Base-by-base conservation (phyloP, 768 basidiomycete species). In the Chalciporus piperatus region DNA sequence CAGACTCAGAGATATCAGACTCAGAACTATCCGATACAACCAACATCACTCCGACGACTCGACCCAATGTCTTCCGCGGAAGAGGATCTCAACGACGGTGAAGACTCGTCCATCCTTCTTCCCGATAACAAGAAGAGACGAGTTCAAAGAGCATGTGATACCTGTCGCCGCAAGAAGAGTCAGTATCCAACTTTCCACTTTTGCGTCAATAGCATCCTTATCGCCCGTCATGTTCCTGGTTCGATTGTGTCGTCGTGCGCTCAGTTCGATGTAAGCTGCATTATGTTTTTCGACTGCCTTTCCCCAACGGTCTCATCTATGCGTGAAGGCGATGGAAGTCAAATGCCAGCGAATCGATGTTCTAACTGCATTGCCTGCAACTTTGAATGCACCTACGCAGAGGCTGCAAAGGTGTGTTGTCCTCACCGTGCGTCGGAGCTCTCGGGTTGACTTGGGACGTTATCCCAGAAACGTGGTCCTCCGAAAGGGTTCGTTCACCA, bases 121-220 rank as follows among this genome's bases (percentile, higher is more conserved):
- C 74, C 72, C 4, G 72, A 70, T 17, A 66, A 68, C 17, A 90
- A 91, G 74, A 89, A 87, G 65, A 71, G 88, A 35, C 76, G 82
- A 55, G 78, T 90, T 27, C 86, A 89, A 67, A 71, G 89, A 25
- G 89, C 89, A 7, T 93, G 91, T 63, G 90, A 92, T 61, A 78
- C 84, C 0, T 93, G 91, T 63, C 75, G 91, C 33, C 75, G 88
- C 51, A 92, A 92, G 76, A 94, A 94, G 72, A 84, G 89, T 85
- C 51, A 55, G 80, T 69, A 27, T 14, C 11, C 16, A 7, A 43
- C 13, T 44, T 51, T n/a, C 47, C 43, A 38, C 19, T 20, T 39
- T 22, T 19, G 38, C 16, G 9, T 35, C n/a, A 10, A 28, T 32
- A 32, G 4, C 30, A 37, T 37, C 35, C 57, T 56, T 11, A 50